Percentiles rank a stretch among this genome's conserved stretches.
Conservation (phyloP, 257 asterid genomes). For the Datura wrightii region DNA sequence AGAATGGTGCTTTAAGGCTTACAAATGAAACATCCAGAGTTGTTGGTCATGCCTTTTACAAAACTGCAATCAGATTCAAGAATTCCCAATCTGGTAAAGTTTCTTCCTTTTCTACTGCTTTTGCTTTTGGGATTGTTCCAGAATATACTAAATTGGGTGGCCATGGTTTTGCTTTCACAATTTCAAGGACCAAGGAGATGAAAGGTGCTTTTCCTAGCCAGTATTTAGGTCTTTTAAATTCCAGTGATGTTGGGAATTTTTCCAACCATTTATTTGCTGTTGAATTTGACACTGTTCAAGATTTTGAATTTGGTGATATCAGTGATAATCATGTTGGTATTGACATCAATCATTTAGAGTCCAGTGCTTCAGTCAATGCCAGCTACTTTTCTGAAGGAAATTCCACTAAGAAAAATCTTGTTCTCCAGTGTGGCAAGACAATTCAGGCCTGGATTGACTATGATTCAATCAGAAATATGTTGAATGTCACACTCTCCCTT, state of each 20-base stretch:
- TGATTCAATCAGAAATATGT: constrained; percentile 42
- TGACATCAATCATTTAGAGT: constrained; percentile 57
- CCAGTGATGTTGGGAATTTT: constrained; percentile 48
- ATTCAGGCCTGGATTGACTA: constrained; percentile 79
- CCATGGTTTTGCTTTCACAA: constrained; percentile 70
- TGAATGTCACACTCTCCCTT: constrained; percentile 66
- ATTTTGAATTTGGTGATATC: constrained; percentile 59
- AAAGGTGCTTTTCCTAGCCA: constrained; percentile 58
- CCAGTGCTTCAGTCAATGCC: constrained; percentile 63
- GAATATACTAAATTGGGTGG: constrained; percentile 60
- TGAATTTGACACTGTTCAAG: constrained; percentile 68
- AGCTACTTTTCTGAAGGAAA: constrained; percentile 44
- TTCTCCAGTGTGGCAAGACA: constrained; percentile 55
- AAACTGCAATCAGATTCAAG: constrained; percentile 54
- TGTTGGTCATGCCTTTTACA: constrained; percentile 67
- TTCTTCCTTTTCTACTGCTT: constrained; percentile 69
- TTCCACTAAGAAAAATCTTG: constrained; percentile 34
- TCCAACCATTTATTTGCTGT: constrained; percentile 77
- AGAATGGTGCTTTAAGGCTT: constrained; percentile 60
- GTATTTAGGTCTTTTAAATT: constrained; percentile 63
- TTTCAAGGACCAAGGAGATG: constrained; percentile 47
- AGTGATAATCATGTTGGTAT: constrained; percentile 79
- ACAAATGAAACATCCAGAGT: constrained; percentile 46
- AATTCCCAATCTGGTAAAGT: constrained; percentile 47
- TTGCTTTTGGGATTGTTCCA: constrained; percentile 71